Conservation (phyloP, 140 eudicot genomes). For the Oenanthe javanica region DNA sequence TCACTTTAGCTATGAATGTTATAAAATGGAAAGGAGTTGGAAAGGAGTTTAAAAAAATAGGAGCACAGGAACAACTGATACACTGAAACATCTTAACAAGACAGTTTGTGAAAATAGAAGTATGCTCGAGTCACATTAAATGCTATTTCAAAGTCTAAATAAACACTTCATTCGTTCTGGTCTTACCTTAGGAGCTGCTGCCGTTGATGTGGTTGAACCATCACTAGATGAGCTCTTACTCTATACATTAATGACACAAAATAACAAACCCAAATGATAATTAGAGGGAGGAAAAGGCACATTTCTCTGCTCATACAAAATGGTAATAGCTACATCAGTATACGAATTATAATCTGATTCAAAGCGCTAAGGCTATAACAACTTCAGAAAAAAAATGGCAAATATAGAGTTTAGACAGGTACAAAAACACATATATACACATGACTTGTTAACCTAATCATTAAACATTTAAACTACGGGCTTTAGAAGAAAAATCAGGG, state of each 20-base stretch:
- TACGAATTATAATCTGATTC: background rate
- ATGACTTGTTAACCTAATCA: background rate
- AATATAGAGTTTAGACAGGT: background rate
- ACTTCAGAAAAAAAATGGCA: background rate
- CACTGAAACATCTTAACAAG: background rate
- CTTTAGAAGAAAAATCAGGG: too few relatives aligned
- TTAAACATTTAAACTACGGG: background rate
- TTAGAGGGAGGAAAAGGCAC: background rate
- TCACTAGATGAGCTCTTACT: conserved; percentile 53
- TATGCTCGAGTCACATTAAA: background rate
- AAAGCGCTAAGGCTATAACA: background rate
- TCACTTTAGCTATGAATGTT: background rate
- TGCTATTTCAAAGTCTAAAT: background rate
- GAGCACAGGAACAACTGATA: background rate
- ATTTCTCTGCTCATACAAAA: background rate
- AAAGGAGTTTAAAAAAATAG: background rate
- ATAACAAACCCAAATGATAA: background rate
- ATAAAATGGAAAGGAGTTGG: background rate
- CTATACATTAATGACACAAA: conserved; percentile 21
- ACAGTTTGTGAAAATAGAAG: background rate
- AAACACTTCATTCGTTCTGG: background rate
- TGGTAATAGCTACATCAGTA: background rate
- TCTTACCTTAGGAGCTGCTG: conserved; percentile 26
- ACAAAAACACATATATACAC: background rate
- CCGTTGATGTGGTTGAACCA: conserved; percentile 52